Percentiles rank a stretch among this genome's conserved stretches.
phyloP scores from a whole-genome alignment of 371 early-diverging fungal species.

The Apophysomyces ossiformis region DNA sequence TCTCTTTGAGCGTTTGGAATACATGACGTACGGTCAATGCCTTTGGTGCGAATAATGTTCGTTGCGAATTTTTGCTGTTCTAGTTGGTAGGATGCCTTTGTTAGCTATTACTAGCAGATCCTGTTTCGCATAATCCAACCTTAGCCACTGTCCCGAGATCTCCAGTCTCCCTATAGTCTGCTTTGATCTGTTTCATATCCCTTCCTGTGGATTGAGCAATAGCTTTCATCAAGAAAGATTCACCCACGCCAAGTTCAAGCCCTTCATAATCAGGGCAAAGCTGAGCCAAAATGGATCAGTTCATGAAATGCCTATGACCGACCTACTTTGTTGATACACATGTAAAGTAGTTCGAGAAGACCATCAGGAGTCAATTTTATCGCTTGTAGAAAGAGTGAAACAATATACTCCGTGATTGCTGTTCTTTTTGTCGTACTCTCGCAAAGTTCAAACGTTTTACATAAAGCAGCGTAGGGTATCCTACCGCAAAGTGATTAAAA shows the following conservation, averaged over 20 bases:
- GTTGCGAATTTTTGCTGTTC: constrained; percentile 78
- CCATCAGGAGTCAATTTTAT: constrained; percentile 74
- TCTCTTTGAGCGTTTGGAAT: constrained; percentile 87
- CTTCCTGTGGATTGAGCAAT: constrained; percentile 91
- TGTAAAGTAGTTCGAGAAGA: constrained; percentile 80
- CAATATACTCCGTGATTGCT: constrained; percentile 81
- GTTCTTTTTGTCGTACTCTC: constrained; percentile 75
- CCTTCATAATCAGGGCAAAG: constrained; percentile 96
- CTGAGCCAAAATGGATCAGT: constrained; percentile 33
- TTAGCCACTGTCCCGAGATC: constrained; percentile 94
- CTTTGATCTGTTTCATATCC: constrained; percentile 75
- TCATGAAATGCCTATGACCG: not conserved
- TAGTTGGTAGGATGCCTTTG: constrained; percentile 24
- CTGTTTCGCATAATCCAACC: constrained; percentile 35
- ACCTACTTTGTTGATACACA: constrained; percentile 91
- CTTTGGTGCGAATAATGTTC: constrained; percentile 79
- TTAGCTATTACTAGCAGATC: not conserved
- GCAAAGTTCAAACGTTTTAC: constrained; percentile 86
- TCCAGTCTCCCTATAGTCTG: constrained; percentile 78
- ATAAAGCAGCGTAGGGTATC: constrained; percentile 85
- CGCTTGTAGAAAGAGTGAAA: constrained; percentile 76
- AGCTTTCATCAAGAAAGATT: constrained; percentile 92
- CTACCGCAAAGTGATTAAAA: constrained; percentile 29
- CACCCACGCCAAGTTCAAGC: constrained; percentile 96
- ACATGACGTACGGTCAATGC: constrained; percentile 83